Evolutionary conservation across 768 basidiomycete species (phyloP), one percentile per base, ranked within the genome.

Genomic region (Mycena galericulata): DNA sequence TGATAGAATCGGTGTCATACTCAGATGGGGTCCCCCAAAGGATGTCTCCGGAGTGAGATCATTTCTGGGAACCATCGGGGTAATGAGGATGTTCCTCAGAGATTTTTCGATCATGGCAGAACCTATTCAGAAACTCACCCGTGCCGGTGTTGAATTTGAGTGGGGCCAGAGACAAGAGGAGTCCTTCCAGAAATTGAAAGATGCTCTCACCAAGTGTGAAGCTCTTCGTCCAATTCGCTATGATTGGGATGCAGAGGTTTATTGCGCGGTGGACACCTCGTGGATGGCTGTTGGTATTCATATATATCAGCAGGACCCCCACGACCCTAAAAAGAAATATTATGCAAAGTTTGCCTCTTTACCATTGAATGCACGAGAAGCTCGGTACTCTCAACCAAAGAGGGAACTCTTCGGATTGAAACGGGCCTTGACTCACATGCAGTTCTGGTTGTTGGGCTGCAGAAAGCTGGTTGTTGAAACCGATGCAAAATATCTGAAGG

Each of bases 361-460:
- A 0, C 68, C 78, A 0, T 72, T 85, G n/a, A 82, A 82, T 30
- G 77, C 77, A 0, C 34, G 77, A 0, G 79, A 84, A 67, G 55
- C 74, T 0, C 20, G 74, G 0, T 83, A 76, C 57, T 82, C 81
- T 0, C 83, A 84, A 53, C 75, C 81, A 0, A 86, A 87, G 46
- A 34, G 78, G 0, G 83, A 86, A 67, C 62, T 85, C 0, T 85
- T 76, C 49, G 80, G 84, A 0, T 34, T 84, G 0, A 79, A 71
- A 22, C 58, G 69, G 14, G 77, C 75, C 0, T 36, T 81, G 0
- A 46, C 71, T 6, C 62, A 34, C 0, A 46, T 70, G 45, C 51
- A 69, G 11, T 69, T 72, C 12, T 74, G 67, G 66, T 24, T 79
- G 3, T 65, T 75, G 3, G 76, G 77, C 0, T 65, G 68, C 1